Percentiles rank a stretch among this genome's conserved stretches.
phyloP scores from a whole-genome alignment of 768 basidiomycete genomes.

The Mycena pura region DNA sequence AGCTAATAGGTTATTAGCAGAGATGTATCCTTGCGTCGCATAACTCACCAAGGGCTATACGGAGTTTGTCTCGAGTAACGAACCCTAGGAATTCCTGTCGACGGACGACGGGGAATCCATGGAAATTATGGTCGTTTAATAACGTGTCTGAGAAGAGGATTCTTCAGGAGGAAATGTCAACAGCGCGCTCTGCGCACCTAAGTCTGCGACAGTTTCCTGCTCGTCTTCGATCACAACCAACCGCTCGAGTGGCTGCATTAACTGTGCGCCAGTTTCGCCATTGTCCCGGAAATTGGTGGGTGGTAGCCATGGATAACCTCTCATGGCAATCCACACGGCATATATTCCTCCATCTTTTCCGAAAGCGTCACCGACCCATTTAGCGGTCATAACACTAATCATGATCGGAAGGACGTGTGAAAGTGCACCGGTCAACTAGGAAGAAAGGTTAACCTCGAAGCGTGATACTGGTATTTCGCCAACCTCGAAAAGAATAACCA shows the following conservation, averaged over 20 bases:
- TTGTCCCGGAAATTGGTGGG: conserved; percentile 68
- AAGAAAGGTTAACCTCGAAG: background rate
- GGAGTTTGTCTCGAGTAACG: conserved; percentile 62
- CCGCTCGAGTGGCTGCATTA: conserved; percentile 61
- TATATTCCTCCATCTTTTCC: conserved; percentile 71
- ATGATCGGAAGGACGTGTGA: conserved; percentile 86
- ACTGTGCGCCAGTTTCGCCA: conserved; percentile 64
- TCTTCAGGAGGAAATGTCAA: background rate
- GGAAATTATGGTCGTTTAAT: conserved; percentile 52
- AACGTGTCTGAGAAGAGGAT: conserved; percentile 41
- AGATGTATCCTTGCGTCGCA: background rate
- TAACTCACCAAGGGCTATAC: conserved; percentile 42
- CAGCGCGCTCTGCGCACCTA: conserved; percentile 42
- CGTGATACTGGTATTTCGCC: background rate
- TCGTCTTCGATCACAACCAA: conserved; percentile 62
- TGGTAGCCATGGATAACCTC: conserved; percentile 74
- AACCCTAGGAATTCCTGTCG: conserved; percentile 63
- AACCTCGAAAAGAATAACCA: conserved; percentile 80
- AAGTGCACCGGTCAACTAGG: conserved; percentile 79
- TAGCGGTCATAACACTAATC: conserved; percentile 79
- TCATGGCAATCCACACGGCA: conserved; percentile 74
- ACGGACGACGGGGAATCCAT: conserved; percentile 71
- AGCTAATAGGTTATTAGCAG: conserved; percentile 2
- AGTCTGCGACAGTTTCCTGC: conserved; percentile 51
- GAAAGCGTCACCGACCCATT: conserved; percentile 79